Evolutionary conservation across 2,329 filamentous ascomycete species (phyloP).

Genomic region (Onygena corvina): DNA sequence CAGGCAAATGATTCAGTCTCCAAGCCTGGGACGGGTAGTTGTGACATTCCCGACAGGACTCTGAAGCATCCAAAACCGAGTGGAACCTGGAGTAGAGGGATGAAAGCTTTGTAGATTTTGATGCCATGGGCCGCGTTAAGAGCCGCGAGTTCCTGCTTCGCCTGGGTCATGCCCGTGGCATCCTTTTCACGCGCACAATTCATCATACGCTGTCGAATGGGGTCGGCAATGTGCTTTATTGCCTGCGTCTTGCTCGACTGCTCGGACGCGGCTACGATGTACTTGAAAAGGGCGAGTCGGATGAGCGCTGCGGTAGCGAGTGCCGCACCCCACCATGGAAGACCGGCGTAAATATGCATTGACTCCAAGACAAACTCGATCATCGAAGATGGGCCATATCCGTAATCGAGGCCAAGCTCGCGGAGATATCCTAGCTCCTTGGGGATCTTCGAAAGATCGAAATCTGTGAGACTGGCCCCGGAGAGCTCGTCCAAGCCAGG

Average conservation of each 20-base stretch:
- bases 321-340: conserved; percentile 76
- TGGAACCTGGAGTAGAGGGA: conserved; percentile 53
- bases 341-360: conserved; percentile 59
- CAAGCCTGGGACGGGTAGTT: conserved; percentile 68
- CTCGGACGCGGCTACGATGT: conserved; percentile 51
- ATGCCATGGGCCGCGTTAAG: conserved; percentile 48
- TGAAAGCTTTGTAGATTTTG: conserved; percentile 38
- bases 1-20: conserved; percentile 60
- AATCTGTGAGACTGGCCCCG: conserved; percentile 19
- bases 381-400: conserved; percentile 61
- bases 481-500: conserved; percentile 10
- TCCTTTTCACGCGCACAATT: conserved; percentile 35
- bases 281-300: conserved; percentile 54
- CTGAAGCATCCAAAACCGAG: conserved; percentile 73
- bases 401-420: conserved; percentile 73
- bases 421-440: conserved; percentile 74
- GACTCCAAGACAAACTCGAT: conserved; percentile 73
- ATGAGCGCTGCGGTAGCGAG: conserved; percentile 51
- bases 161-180: conserved; percentile 35
- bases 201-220: conserved; percentile 46
- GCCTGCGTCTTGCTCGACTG: conserved; percentile 50
- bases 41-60: conserved; percentile 59
- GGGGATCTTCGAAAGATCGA: conserved; percentile 46
- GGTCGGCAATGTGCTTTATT: conserved; percentile 46
- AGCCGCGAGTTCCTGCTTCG: conserved; percentile 37